phyloP scores from a whole-genome alignment of 345 rosid species.

The Eucalyptus caleyi region DNA sequence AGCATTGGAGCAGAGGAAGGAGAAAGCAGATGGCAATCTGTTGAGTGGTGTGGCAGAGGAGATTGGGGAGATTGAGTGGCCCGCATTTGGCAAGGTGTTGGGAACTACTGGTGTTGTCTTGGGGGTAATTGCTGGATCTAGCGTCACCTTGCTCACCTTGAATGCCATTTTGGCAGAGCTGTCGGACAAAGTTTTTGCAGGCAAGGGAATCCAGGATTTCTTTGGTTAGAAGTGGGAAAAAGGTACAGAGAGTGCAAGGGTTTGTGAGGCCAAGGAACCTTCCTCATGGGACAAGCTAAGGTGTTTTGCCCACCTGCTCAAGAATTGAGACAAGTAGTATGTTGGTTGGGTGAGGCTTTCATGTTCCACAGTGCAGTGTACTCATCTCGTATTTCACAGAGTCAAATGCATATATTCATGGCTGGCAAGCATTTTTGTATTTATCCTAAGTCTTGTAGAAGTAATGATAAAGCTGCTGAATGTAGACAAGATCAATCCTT shows the following conservation, averaged over 20 bases:
- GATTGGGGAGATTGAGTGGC: constrained; percentile 90
- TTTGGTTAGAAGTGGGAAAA: constrained; percentile 22
- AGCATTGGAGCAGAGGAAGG: constrained; percentile 56
- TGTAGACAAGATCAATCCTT: neutral
- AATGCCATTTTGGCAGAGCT: constrained; percentile 87
- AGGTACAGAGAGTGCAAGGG: neutral
- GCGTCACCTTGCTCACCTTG: constrained; percentile 76
- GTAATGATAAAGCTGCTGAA: neutral
- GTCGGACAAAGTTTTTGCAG: constrained; percentile 69
- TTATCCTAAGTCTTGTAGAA: neutral
- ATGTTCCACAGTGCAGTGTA: neutral
- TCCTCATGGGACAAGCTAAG: neutral
- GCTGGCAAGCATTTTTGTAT: neutral
- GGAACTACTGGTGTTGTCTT: constrained; percentile 86
- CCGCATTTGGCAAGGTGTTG: constrained; percentile 67
- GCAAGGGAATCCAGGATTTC: constrained; percentile 83
- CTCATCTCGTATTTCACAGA: neutral
- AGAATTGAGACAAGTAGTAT: neutral
- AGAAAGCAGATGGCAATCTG: constrained; percentile 27
- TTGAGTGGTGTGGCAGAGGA: constrained; percentile 77
- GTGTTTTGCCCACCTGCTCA: neutral
- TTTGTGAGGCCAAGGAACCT: neutral
- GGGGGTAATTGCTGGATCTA: constrained; percentile 90
- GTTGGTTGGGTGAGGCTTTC: neutral
- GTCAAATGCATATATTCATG: neutral